These are phyloP conservation scores for Adansonia madagascariensis DNA, from an alignment of 441 rosid genomes.

Conservation along the genomic window DNA sequence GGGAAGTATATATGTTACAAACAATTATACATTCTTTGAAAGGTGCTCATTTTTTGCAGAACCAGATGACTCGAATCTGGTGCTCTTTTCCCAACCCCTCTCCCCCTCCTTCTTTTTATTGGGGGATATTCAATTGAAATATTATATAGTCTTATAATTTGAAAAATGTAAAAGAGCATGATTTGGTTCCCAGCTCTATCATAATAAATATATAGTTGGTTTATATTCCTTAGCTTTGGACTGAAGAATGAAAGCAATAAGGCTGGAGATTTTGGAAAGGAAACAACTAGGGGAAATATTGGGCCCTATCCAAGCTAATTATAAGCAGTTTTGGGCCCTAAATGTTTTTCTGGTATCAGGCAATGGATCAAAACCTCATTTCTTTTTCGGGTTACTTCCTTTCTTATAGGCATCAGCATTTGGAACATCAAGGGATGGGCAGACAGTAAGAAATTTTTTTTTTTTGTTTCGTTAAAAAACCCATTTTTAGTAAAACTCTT, in stretches of 20 bases:
- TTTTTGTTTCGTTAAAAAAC: too few relatives aligned
- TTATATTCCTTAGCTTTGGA: background rate
- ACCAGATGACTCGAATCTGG: background rate
- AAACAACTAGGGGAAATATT: background rate
- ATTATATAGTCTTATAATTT: background rate
- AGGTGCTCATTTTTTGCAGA: background rate
- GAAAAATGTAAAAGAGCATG: background rate
- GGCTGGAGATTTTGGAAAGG: background rate
- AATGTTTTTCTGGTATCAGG: background rate
- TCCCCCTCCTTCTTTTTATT: too few relatives aligned
- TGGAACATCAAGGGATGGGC: background rate
- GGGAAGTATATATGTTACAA: background rate
- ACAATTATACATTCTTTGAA: background rate
- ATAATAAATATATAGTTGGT: background rate
- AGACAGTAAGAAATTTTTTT: too few relatives aligned
- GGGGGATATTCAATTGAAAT: background rate
- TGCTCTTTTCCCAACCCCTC: background rate
- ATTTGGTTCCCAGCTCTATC: background rate
- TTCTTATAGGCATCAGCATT: background rate
- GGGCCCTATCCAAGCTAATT: background rate
- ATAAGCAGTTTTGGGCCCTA: background rate
- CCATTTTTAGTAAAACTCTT: too few relatives aligned
- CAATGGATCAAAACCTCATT: background rate
- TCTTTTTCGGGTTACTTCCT: background rate
- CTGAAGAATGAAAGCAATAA: background rate